Base-by-base conservation (phyloP, 2,329 filamentous ascomycete species). In the Stagonosporopsis rhizophila region DNA sequence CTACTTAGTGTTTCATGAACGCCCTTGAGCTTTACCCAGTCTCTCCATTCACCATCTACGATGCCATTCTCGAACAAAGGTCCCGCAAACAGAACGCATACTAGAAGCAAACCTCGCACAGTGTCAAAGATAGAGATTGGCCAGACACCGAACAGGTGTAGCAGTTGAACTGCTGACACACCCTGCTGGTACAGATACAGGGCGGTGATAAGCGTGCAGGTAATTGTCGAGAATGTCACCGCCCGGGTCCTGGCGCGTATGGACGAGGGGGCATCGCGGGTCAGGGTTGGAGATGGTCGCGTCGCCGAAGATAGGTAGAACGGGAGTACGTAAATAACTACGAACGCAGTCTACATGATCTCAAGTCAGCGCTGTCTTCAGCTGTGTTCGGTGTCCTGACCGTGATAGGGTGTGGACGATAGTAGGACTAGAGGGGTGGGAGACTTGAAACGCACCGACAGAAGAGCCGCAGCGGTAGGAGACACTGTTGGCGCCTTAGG, bases 281-380 rank as follows among this genome's bases (percentile, higher is more conserved):
- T 91, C 25, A 96, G 84, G 51, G 83, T 86, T 23, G 86, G 84
- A 7, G 91, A 95, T 6, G 93, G 92, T 48, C 93, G 87, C 5
- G 94, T 96, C 19, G 86, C 83, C 4, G 86, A 77, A 19, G 89
- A 95, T 61, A 94, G 82, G 80, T 99, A 97, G 77, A 98, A 92
- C 22, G 95, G 94, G 3, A 90, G 80, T 67, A 99, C 91, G 79
- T 98, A 99, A 79, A 92, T 79, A 66, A 92, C 76, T n/a, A 92
- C 96, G 78, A 96, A 96, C 59, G 88, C 77, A 60, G 93, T 79
- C 91, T 90, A 59, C 40, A 62, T 41, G 48, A 15, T 30, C 46
- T 59, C 45, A 41, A 44, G 67, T 74, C 58, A 74, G 68, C 53
- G 28, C 52, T 37, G 42, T 32, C 44, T 62, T 60, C 54, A 58